Evolutionary conservation across 306 rosid genomes (phyloP).

Genomic region (Inga leiocalycina): DNA sequence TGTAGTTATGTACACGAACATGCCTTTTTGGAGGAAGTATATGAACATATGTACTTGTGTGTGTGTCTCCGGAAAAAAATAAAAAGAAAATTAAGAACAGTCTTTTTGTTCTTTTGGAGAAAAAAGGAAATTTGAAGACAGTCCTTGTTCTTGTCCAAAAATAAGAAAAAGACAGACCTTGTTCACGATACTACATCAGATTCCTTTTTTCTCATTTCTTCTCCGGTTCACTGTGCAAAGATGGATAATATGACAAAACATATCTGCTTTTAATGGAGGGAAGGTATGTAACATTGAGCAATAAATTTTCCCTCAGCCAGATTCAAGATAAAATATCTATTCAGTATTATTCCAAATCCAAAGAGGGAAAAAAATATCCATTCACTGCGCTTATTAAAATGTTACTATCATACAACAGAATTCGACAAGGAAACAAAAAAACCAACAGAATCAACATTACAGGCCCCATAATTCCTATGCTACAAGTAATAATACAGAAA

Average conservation of each 20-base stretch:
- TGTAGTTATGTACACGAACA: background rate
- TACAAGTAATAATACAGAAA: background rate
- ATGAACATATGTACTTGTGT: too few relatives aligned
- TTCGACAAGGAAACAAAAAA: background rate
- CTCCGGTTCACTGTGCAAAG: background rate
- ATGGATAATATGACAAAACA: background rate
- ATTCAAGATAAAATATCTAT: background rate
- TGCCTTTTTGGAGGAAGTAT: too few relatives aligned
- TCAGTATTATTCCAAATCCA: background rate
- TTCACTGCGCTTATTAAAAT: background rate
- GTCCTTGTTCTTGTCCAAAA: too few relatives aligned
- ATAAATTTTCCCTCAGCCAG: background rate
- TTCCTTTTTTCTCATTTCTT: background rate
- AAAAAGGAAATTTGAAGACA: too few relatives aligned
- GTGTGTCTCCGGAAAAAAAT: too few relatives aligned
- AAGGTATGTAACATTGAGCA: too few relatives aligned
- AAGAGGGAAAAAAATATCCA: background rate
- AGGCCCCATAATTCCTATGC: background rate
- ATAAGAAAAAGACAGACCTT: too few relatives aligned
- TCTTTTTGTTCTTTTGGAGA: too few relatives aligned
- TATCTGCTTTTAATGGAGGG: too few relatives aligned
- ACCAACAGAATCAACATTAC: constrained; percentile 1
- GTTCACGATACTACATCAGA: too few relatives aligned
- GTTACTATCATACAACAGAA: background rate
- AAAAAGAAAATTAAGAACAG: too few relatives aligned